Conservation (phyloP, 2,329 filamentous ascomycete species). For the Sporothrix protearum region DNA sequence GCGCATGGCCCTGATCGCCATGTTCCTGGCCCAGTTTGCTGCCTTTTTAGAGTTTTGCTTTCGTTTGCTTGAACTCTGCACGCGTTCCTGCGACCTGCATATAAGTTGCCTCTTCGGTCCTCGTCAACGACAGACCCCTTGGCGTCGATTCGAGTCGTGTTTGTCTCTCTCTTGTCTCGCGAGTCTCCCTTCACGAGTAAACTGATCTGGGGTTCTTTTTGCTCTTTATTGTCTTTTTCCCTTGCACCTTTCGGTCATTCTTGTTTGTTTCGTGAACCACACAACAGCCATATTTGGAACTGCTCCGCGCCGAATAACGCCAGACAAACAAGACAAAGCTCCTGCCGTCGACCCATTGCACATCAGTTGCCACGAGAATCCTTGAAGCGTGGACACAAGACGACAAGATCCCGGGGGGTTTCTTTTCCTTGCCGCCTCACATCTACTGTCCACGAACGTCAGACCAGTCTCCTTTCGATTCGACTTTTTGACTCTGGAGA, state of each 20-base stretch:
- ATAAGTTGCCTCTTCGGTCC: slow-evolving; percentile 11
- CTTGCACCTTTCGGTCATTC: background rate
- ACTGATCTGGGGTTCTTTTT: background rate
- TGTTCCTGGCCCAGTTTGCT: background rate
- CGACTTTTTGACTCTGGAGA: background rate
- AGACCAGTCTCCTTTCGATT: background rate
- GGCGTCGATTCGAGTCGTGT: background rate
- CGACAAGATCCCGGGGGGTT: background rate
- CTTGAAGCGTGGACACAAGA: background rate
- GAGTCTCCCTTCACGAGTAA: too few species aligned
- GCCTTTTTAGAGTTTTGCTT: background rate
- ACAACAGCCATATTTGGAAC: background rate
- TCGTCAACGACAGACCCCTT: background rate
- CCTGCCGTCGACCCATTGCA: background rate
- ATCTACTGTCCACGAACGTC: background rate
- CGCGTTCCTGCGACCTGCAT: slow-evolving; percentile 8
- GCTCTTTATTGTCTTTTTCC: background rate
- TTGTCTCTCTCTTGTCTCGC: background rate
- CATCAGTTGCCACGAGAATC: background rate
- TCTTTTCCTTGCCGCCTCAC: background rate
- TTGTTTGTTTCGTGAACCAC: background rate
- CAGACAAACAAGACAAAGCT: background rate
- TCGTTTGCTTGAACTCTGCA: background rate
- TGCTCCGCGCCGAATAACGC: background rate
- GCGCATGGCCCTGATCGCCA: slow-evolving; percentile 13